These are phyloP conservation scores for Emmonsia crescens DNA, from an alignment of 2,329 filamentous ascomycete genomes.

Conservation along the genomic window DNA sequence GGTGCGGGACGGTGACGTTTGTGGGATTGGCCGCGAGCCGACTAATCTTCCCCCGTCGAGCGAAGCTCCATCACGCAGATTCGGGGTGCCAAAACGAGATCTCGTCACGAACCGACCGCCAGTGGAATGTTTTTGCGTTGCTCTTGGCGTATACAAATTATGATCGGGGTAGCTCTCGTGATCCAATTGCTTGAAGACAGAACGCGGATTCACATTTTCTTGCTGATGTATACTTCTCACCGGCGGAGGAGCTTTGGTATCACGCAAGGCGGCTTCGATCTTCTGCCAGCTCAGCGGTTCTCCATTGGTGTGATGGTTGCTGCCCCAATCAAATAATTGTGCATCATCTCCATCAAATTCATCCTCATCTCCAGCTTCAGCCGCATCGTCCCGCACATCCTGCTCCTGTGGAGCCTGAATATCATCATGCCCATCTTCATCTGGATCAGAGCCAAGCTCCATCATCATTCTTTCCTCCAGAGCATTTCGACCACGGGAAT, in stretches of 20 bases:
- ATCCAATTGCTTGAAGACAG: not conserved
- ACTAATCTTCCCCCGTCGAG: not conserved
- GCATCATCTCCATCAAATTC: constrained; percentile 16
- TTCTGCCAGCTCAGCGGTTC: constrained; percentile 29
- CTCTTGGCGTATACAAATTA: not conserved
- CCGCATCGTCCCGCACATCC: constrained; percentile 19
- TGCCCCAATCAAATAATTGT: constrained; percentile 20
- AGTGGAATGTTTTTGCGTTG: constrained; percentile 2
- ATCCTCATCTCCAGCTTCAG: constrained; percentile 11
- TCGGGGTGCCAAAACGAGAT: constrained; percentile 12
- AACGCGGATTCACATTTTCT: not conserved
- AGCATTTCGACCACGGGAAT: constrained; percentile 7
- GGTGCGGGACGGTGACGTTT: constrained; percentile 5
- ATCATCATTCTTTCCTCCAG: constrained; percentile 27
- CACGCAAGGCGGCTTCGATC: constrained; percentile 25
- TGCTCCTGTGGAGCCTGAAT: constrained; percentile 21
- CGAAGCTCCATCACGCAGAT: not conserved
- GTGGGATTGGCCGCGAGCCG: constrained; percentile 6
- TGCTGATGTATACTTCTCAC: not conserved
- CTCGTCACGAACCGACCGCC: constrained; percentile 8
- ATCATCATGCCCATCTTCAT: constrained; percentile 22
- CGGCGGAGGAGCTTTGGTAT: not conserved
- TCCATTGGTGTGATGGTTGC: not conserved
- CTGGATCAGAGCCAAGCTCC: constrained; percentile 27
- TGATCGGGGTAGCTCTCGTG: not conserved